Percentiles rank a stretch among this genome's conserved stretches.
Conservation (phyloP, 176 grass and related monocot species). For the Oryza meyeriana region DNA sequence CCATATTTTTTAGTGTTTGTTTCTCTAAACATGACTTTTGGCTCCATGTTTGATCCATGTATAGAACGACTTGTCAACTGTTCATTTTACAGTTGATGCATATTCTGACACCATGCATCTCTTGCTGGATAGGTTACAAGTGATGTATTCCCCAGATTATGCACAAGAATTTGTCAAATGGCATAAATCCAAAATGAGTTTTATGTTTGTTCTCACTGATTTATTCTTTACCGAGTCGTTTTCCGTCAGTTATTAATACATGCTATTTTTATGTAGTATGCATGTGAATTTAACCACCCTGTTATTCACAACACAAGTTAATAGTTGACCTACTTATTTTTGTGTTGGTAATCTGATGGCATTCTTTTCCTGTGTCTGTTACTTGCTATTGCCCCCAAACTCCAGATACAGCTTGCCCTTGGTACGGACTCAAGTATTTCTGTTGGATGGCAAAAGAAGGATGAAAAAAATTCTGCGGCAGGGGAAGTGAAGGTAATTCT, state of each 20-base stretch:
- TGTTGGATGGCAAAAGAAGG: slow-evolving; percentile 94
- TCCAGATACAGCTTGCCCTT: slow-evolving; percentile 94
- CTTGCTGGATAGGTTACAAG: slow-evolving; percentile 12
- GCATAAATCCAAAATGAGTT: background rate
- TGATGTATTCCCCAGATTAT: background rate
- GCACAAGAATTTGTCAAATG: slow-evolving; percentile 11
- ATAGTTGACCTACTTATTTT: slow-evolving; percentile 17
- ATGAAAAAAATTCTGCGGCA: slow-evolving; percentile 77
- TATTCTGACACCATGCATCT: background rate
- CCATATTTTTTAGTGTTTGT: no score
- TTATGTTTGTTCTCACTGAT: background rate
- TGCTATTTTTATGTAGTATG: slow-evolving; percentile 19
- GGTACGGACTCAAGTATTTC: slow-evolving; percentile 79
- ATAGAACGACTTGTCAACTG: background rate
- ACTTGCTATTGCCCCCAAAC: slow-evolving; percentile 20
- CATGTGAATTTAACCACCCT: slow-evolving; percentile 1
- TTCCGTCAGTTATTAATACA: slow-evolving; percentile 7
- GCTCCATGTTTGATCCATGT: slow-evolving; percentile 8
- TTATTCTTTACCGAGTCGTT: slow-evolving; percentile 1
- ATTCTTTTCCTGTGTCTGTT: slow-evolving; percentile 9
- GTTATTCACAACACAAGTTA: background rate
- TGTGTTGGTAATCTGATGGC: slow-evolving; percentile 9
- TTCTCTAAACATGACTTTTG: no score
- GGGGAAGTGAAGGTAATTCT: slow-evolving; percentile 88
- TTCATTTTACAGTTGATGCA: slow-evolving; percentile 16